phyloP scores from a whole-genome alignment of 306 rosid genomes.

The Glycine tomentella region DNA sequence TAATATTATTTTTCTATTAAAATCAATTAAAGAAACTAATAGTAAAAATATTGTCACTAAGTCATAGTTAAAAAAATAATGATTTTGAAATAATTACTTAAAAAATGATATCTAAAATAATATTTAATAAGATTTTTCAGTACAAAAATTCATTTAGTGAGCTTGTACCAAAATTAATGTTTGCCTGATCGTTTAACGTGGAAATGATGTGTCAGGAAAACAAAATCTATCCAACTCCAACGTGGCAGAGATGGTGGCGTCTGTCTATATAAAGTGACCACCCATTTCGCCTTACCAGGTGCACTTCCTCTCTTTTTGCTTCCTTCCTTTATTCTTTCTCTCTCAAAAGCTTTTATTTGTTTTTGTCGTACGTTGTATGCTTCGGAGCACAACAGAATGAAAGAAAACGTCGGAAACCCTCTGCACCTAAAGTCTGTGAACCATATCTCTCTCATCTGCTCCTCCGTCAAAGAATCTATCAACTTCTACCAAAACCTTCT shows the following conservation, averaged over 20 bases:
- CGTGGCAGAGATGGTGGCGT: constrained; percentile 29
- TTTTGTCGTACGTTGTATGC: too few relatives aligned
- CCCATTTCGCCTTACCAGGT: neutral
- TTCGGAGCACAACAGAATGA: constrained; percentile 47
- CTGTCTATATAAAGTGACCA: constrained; percentile 34
- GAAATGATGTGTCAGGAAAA: constrained; percentile 42
- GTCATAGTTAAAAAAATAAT: too few relatives aligned
- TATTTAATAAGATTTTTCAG: too few relatives aligned
- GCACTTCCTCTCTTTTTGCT: neutral
- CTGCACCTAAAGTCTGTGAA: constrained; percentile 83
- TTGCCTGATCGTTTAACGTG: too few relatives aligned
- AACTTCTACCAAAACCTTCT: constrained; percentile 80
- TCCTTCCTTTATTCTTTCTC: neutral
- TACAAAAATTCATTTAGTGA: too few relatives aligned
- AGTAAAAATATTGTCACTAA: too few relatives aligned
- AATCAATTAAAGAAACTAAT: too few relatives aligned
- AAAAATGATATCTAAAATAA: too few relatives aligned
- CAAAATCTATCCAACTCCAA: neutral
- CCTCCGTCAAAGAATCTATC: constrained; percentile 69
- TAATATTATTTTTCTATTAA: too few relatives aligned
- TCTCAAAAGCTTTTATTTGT: neutral
- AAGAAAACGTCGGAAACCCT: constrained; percentile 77
- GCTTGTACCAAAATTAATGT: too few relatives aligned
- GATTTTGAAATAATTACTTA: too few relatives aligned
- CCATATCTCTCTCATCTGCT: constrained; percentile 81